These are phyloP conservation scores for Athelia psychrophila DNA, from an alignment of 1,284 basidiomycete species.

Conservation along the genomic window DNA sequence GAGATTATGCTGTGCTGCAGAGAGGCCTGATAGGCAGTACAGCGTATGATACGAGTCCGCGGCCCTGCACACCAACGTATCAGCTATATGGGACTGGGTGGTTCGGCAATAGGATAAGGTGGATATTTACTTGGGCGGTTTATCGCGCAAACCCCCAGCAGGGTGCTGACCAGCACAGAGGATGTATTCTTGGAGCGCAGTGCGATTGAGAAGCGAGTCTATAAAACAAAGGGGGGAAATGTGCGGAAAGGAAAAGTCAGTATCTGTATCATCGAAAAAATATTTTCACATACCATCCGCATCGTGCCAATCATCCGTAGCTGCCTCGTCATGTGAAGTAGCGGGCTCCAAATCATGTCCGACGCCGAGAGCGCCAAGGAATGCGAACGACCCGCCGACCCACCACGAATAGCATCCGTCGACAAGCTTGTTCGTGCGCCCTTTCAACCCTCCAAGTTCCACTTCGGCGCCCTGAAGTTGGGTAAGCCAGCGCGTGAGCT, in stretches of 20 bases:
- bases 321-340: conserved; percentile 13
- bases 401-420: conserved; percentile 99
- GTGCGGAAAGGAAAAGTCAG: not conserved
- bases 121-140: conserved; percentile 89
- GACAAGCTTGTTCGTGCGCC: conserved; percentile 95
- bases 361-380: conserved; percentile 70
- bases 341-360: conserved; percentile 25
- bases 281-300: conserved; percentile 46
- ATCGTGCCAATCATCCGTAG: conserved; percentile 54
- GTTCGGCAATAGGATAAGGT: too few relatives aligned
- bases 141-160: conserved; percentile 88
- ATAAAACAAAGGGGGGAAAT: too few relatives aligned
- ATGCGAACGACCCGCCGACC: conserved; percentile 88
- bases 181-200: conserved; percentile 86
- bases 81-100: conserved; percentile 2
- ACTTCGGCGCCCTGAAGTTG: conserved; percentile 83
- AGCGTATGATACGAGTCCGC: conserved; percentile 91
- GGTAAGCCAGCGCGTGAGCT: conserved; percentile 79
- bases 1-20: conserved; percentile 80
- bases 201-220: conserved; percentile 57
- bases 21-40: conserved; percentile 89
- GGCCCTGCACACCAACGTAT: conserved; percentile 35
- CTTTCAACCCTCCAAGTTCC: conserved; percentile 92
- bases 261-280: not conserved
- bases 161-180: conserved; percentile 84